Evolutionary conservation across 371 early-diverging fungal genomes (phyloP), one percentile per base, ranked within the genome.

Genomic region (Haplosporangium sp.): DNA sequence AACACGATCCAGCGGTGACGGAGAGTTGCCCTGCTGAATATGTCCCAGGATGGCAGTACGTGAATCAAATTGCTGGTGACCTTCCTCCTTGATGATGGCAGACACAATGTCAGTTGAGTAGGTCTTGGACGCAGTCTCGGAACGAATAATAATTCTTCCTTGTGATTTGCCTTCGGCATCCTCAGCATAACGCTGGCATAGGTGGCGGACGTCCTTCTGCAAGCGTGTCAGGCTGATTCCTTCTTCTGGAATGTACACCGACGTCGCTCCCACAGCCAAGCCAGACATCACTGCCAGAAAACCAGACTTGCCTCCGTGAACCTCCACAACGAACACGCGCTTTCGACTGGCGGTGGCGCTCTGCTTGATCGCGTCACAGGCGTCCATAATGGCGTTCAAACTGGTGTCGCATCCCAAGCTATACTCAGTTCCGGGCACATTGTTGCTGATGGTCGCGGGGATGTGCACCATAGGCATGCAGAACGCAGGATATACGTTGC

Each of bases 391-490:
- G 37, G 93, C 95, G 82, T 99, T 99, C 63, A 99, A 82, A 9
- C 99, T 95, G 16, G 99, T 99, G 74, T 99, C 99, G 18, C 93
- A 88, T 13, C 99, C 99, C 72, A 99, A 88, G 45, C 96, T 96
- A 70, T 90, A 94, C 74, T 98, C 98, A 0, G 99, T 99, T 36
- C 97, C 98, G 5, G 99, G 99, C 5, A 99, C 98, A 82, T 99
- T 99, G 87, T 99, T 99, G 47, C 94, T 93, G 56, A 98, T 92
- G 0, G 99, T 98, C 23, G 99, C 97, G 9, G 99, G 99, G 11
- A 99, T 89, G 59, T 94, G 89, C 40, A 96, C 90, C 82, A 99
- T 93, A 5, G 98, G 97, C 67, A 99, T 96, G 71, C 94, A 91
- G 75, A 98, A 92, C 6, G 95, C 92, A 20, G 94, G 93, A 81